Evolutionary conservation across 257 asterid species (phyloP), one percentile per base, ranked within the genome.

Genomic region (Fraxinus quadrangulata): DNA sequence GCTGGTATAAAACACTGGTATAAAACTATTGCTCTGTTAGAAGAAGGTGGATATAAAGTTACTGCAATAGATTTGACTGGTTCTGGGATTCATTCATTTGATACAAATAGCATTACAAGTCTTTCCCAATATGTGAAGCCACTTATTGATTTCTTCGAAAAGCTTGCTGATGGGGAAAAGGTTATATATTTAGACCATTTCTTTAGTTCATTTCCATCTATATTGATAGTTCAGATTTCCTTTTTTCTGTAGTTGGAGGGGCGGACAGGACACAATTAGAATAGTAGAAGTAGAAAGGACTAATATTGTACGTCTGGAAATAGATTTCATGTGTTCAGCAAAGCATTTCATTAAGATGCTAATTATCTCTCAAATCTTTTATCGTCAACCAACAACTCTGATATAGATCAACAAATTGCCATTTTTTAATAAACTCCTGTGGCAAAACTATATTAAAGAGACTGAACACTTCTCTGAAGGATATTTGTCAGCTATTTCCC

Each of bases 1-100:
- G 99, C 86, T 96, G 99, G 99, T 96, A 96, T 83, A 96, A 96
- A 82, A 93, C 94, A n/a, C 86, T 96, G 99, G 99, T 96, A 96
- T 83, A 96, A 96, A 82, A 93, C 94, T 79, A 96, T 96, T 78
- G 97, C 99, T 40, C 91, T 93, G 40, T 80, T 96, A 51, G 97
- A 93, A 86, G 97, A 94, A 83, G 80, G 69, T 78, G 97, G 98
- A 74, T 93, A 83, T 85, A 93, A 89, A 84, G 99, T 93, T 81
- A 92, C 98, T 70, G 98, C 98, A 1, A 82, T 96, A 49, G 98
- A 96, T 84, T 86, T 96, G 87, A 90, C 97, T 79, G 99, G 98
- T 80, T 89, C 99, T 61, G 99, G 99, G 56, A 87, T 96, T 74
- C 91, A 96, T 91, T 92, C 99, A 5, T 92, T 86, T 49, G 97